Evolutionary conservation across 2,329 filamentous ascomycete genomes (phyloP).

Genomic region (Xylaria hypoxylon): DNA sequence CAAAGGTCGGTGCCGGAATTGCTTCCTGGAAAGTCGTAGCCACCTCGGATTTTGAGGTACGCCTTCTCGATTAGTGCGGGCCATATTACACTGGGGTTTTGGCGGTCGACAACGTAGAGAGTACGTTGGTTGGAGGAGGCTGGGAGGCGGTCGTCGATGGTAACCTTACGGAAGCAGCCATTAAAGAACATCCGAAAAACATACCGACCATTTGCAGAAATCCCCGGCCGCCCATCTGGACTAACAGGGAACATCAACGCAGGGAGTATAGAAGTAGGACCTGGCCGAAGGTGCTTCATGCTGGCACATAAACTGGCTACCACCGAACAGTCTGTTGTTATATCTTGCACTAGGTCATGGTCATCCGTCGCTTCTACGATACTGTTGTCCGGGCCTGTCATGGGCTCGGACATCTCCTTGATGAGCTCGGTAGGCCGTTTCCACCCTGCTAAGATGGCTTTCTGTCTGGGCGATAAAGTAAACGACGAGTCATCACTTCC

Average conservation of each 20-base stretch:
- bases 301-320: conserved; percentile 93
- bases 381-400: conserved; percentile 14
- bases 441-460: conserved; percentile 84
- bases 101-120: conserved; percentile 88
- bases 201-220: conserved; percentile 88
- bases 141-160: conserved; percentile 90
- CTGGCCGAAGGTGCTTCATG: conserved; percentile 75
- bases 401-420: conserved; percentile 48
- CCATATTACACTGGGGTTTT: conserved; percentile 86
- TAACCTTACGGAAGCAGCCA: conserved; percentile 86
- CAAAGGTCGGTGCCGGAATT: conserved; percentile 96
- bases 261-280: conserved; percentile 75
- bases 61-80: conserved; percentile 95
- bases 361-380: conserved; percentile 58
- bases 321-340: conserved; percentile 96
- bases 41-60: conserved; percentile 93
- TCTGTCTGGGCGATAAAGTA: conserved; percentile 79
- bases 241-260: conserved; percentile 83
- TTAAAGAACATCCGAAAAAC: conserved; percentile 95
- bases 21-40: conserved; percentile 97
- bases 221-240: conserved; percentile 64
- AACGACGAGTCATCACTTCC: conserved; percentile 76
- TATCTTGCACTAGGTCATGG: conserved; percentile 92
- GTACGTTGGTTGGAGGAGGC: conserved; percentile 78
- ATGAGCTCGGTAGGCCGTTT: conserved; percentile 78